A percentile compares a stretch with the other conserved stretches of the same genome.
Evolutionary conservation across 345 rosid genomes (phyloP).

Genomic region (Salix suchowensis): DNA sequence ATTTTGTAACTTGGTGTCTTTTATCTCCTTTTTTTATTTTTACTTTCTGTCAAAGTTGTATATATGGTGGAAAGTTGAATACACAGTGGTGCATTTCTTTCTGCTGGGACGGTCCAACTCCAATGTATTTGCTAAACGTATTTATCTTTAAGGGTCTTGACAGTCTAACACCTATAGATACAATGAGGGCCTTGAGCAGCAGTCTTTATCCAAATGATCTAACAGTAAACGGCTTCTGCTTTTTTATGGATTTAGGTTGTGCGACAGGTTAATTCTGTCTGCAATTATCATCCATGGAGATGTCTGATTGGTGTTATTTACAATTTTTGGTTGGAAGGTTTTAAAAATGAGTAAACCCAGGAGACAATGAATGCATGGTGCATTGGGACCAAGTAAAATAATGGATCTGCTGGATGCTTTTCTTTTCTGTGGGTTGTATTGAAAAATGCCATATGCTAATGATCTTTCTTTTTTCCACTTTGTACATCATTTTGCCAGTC

Average conservation of each 20-base stretch:
- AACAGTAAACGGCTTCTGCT: neutral
- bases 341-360: neutral
- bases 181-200: neutral
- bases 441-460: neutral
- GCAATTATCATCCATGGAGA: neutral
- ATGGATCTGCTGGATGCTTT: neutral
- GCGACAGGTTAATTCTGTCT: neutral
- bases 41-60: neutral
- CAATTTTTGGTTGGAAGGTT: neutral
- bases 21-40: neutral
- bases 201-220: neutral
- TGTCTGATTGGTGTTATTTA: neutral
- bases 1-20: neutral
- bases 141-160: neutral
- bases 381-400: neutral
- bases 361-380: neutral
- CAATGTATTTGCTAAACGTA: neutral
- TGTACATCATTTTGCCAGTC: neutral
- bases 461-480: neutral
- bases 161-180: neutral
- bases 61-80: neutral
- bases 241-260: neutral
- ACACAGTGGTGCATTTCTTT: neutral
- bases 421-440: neutral
- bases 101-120: too few species aligned